Evolutionary conservation across 192 early-diverging fungal species (phyloP).

Genomic region (Physocladia obscura): DNA sequence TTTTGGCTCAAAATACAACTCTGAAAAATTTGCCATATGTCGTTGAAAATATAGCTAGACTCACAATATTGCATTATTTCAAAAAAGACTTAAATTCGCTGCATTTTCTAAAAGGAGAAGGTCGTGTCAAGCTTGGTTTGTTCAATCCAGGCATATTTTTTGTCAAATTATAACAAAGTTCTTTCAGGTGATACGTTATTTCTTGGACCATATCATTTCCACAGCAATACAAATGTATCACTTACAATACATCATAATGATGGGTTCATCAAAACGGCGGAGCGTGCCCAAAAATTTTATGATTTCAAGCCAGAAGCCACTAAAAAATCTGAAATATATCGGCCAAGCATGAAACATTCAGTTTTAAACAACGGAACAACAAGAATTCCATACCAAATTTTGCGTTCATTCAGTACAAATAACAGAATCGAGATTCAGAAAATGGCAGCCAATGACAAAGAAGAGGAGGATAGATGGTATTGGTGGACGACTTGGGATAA

Average conservation of each 20-base stretch:
- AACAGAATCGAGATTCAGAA: constrained; percentile 29
- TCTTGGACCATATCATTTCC: too few relatives aligned
- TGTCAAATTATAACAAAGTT: too few relatives aligned
- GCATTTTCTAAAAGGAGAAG: too few relatives aligned
- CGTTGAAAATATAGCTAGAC: background rate
- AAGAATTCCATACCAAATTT: background rate
- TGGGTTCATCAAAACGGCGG: too few relatives aligned
- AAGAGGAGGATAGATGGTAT: background rate
- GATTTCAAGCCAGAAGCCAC: too few relatives aligned
- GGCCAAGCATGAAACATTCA: background rate
- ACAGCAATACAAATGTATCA: too few relatives aligned
- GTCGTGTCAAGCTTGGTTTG: too few relatives aligned
- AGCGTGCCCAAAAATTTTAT: too few relatives aligned
- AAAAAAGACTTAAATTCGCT: too few relatives aligned
- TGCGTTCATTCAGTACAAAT: background rate
- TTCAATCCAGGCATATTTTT: too few relatives aligned
- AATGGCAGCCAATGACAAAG: constrained; percentile 1
- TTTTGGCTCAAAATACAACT: background rate
- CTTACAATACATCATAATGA: background rate
- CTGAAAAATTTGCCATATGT: background rate
- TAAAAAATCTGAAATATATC: background rate
- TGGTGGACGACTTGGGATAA: constrained; percentile 8
- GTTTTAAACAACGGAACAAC: background rate
- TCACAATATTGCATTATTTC: too few relatives aligned
- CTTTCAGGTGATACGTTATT: too few relatives aligned